Conservation (phyloP, 805 yeast genomes). For the Barnettozyma sucrosica region DNA sequence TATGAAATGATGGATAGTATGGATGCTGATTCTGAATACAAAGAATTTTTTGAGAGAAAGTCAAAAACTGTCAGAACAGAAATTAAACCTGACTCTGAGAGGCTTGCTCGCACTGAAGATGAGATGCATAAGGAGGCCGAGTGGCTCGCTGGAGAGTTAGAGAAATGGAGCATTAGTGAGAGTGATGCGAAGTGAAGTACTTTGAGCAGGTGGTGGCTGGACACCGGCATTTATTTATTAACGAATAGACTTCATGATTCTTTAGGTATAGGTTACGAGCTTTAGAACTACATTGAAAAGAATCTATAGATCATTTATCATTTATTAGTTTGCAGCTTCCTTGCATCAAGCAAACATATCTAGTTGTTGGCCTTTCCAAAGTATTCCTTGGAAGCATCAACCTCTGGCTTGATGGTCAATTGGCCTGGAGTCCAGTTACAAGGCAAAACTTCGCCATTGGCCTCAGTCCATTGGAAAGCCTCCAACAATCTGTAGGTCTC, state of each 20-base stretch:
- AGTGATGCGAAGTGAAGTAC: neutral
- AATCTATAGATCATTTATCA: neutral
- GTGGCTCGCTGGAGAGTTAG: conserved; percentile 41
- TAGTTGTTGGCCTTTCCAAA: conserved; percentile 49
- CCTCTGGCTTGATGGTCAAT: conserved; percentile 85
- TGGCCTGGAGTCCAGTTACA: conserved; percentile 98
- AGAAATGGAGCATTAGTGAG: conserved; percentile 14
- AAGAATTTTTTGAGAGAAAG: conserved; percentile 29
- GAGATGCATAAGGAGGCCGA: conserved; percentile 71
- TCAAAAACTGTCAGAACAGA: conserved; percentile 22
- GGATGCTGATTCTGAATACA: conserved; percentile 32
- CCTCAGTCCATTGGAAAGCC: conserved; percentile 99
- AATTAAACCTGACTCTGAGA: conserved; percentile 42
- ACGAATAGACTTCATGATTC: neutral
- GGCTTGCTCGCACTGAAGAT: conserved; percentile 52
- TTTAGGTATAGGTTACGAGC: too few species aligned
- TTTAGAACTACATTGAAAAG: too few species aligned
- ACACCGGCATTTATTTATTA: neutral
- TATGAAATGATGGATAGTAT: conserved; percentile 61
- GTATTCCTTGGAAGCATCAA: conserved; percentile 73
- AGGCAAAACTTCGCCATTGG: conserved; percentile 99
- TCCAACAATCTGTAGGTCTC: conserved; percentile 96
- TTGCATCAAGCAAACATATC: neutral
- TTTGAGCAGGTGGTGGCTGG: too few species aligned
- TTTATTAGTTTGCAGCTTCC: neutral